A percentile compares a stretch with the other conserved stretches of the same genome.
These are phyloP conservation scores for Vaccinium corymbosum DNA, from an alignment of 148 eudicot species.

Conservation along the genomic window DNA sequence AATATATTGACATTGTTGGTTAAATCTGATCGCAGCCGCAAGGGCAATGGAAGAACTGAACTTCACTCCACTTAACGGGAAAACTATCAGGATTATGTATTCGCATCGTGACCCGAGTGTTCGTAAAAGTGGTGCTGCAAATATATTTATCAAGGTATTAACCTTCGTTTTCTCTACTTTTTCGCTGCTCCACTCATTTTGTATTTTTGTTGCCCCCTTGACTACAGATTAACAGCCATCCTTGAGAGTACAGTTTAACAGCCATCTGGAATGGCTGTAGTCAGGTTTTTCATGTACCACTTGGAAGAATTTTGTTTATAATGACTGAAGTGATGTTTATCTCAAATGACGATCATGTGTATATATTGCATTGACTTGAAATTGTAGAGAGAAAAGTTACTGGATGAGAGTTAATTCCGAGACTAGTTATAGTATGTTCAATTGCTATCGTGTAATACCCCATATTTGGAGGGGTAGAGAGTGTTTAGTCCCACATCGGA, in stretches of 20 bases:
- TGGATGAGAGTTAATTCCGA: background rate
- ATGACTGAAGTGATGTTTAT: background rate
- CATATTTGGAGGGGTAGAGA: too few relatives aligned
- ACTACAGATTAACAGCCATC: background rate
- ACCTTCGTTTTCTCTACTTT: background rate
- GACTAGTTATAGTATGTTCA: background rate
- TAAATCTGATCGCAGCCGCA: conserved; percentile 47
- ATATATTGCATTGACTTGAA: background rate
- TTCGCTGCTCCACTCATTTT: background rate
- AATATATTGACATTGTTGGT: background rate
- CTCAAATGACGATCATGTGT: background rate
- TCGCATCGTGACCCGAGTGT: conserved; percentile 77
- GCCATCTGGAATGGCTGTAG: background rate
- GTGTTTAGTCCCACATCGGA: too few relatives aligned
- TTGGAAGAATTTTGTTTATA: background rate
- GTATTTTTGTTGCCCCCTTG: background rate
- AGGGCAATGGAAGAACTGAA: conserved; percentile 61
- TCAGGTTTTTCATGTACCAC: background rate
- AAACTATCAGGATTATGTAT: conserved; percentile 77
- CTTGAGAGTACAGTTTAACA: background rate
- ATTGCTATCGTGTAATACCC: background rate
- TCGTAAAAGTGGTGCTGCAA: conserved; percentile 76
- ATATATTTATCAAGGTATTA: conserved; percentile 82
- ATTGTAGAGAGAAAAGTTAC: background rate
- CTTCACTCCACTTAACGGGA: conserved; percentile 68